These are phyloP conservation scores for Triticum monococcum DNA, from an alignment of 176 grass and related monocot genomes.

Conservation along the genomic window DNA sequence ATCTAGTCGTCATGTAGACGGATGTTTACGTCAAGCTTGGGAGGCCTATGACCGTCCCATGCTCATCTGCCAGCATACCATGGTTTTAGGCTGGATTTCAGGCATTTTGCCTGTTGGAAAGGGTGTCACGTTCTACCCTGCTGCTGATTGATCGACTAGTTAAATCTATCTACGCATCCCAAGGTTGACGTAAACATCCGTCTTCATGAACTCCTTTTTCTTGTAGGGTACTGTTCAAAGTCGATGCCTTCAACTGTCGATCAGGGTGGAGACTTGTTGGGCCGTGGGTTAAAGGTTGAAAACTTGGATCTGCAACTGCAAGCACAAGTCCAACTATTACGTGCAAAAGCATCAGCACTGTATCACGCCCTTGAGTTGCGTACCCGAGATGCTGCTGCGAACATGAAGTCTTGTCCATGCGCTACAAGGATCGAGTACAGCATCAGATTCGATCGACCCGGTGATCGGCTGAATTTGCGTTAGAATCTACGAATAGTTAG, in stretches of 20 bases:
- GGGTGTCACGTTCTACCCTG: not conserved
- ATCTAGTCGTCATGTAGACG: not conserved
- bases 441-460: conserved; percentile 40
- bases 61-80: not conserved
- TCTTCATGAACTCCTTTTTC: too few relatives aligned
- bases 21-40: conserved; percentile 40
- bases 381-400: not conserved
- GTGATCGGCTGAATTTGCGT: conserved; percentile 12
- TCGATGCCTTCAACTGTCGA: not conserved
- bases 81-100: conserved; percentile 40
- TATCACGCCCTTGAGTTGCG: not conserved
- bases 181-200: too few relatives aligned
- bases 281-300: not conserved
- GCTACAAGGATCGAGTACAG: conserved; percentile 4
- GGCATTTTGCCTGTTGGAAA: conserved; percentile 40
- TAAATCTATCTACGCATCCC: too few relatives aligned
- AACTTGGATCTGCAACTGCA: not conserved
- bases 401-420: conserved; percentile 29
- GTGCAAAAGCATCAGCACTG: not conserved
- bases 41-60: too few relatives aligned
- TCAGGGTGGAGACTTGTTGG: not conserved
- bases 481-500: conserved; percentile 17
- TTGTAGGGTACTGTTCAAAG: not conserved
- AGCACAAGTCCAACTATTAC: not conserved
- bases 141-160: not conserved